phyloP scores from a whole-genome alignment of 495 filamentous ascomycete genomes.

The Aspergillus ostianus region DNA sequence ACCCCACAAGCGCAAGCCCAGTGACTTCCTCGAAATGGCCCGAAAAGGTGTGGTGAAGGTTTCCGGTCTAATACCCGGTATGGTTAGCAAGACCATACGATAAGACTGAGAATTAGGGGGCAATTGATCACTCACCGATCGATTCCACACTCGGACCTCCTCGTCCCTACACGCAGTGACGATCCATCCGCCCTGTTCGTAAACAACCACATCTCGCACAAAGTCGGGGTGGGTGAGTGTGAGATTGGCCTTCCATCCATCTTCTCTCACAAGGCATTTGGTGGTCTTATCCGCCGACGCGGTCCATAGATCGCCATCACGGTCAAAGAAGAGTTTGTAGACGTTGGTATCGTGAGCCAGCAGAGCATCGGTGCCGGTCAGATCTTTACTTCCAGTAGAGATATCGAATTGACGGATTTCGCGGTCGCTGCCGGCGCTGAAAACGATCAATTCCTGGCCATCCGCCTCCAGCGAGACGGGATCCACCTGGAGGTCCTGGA shows the following conservation, averaged over 20 bases:
- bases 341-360: constrained; percentile 87
- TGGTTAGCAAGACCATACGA: constrained; percentile 17
- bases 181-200: constrained; percentile 73
- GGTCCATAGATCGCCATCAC: constrained; percentile 81
- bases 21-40: constrained; percentile 95
- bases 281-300: constrained; percentile 82
- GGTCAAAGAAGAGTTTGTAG: constrained; percentile 72
- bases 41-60: constrained; percentile 70
- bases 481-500: constrained; percentile 75
- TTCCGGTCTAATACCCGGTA: constrained; percentile 52
- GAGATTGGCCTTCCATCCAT: constrained; percentile 67
- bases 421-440: constrained; percentile 80
- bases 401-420: constrained; percentile 67
- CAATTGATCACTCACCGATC: constrained; percentile 41
- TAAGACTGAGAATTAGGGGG: neutral
- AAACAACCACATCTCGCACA: constrained; percentile 74
- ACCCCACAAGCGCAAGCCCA: constrained; percentile 63
- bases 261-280: constrained; percentile 66
- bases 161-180: constrained; percentile 89
- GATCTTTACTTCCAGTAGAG: constrained; percentile 42
- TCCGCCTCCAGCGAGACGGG: constrained; percentile 43
- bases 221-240: constrained; percentile 80
- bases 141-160: constrained; percentile 86
- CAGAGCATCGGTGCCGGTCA: constrained; percentile 55
- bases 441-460: constrained; percentile 51